These are phyloP conservation scores for Lachnellula suecica DNA, from an alignment of 2,329 filamentous ascomycete species.

Conservation along the genomic window DNA sequence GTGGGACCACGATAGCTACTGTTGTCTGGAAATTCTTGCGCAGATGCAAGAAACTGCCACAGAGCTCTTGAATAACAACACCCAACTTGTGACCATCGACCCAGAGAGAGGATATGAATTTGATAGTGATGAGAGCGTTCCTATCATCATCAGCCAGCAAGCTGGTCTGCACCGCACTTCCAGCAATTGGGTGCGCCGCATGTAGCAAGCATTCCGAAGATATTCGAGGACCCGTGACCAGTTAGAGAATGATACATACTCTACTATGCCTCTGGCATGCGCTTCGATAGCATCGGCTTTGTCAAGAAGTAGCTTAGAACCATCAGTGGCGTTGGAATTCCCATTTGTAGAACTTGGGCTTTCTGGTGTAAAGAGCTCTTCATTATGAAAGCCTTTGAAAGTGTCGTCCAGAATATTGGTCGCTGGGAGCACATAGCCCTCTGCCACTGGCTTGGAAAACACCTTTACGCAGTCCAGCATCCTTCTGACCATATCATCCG, in stretches of 20 bases:
- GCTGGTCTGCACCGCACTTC: slow-evolving; percentile 22
- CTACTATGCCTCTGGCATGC: slow-evolving; percentile 55
- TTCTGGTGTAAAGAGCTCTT: slow-evolving; percentile 34
- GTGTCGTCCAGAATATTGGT: slow-evolving; percentile 56
- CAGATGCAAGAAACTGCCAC: slow-evolving; percentile 66
- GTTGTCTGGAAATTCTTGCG: slow-evolving; percentile 63
- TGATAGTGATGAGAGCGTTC: slow-evolving; percentile 51
- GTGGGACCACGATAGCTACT: slow-evolving; percentile 59
- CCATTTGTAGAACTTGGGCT: slow-evolving; percentile 25
- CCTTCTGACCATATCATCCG: slow-evolving; percentile 51
- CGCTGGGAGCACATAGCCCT: slow-evolving; percentile 55
- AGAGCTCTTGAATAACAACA: slow-evolving; percentile 63
- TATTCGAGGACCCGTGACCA: slow-evolving; percentile 62
- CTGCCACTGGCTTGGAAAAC: slow-evolving; percentile 58
- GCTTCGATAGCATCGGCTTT: slow-evolving; percentile 48
- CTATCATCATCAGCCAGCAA: slow-evolving; percentile 29
- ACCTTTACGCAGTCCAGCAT: slow-evolving; percentile 55
- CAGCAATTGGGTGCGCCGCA: slow-evolving; percentile 26
- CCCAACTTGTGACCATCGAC: slow-evolving; percentile 62
- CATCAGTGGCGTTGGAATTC: slow-evolving; percentile 26
- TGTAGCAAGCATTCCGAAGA: slow-evolving; percentile 43
- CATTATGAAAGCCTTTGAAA: slow-evolving; percentile 13
- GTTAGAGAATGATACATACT: slow-evolving; percentile 64
- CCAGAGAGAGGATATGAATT: slow-evolving; percentile 63
- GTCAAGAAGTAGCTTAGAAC: slow-evolving; percentile 28